Evolutionary conservation across 108 stramenopile genomes (phyloP).

Genomic region (Skeletonema marinoi): DNA sequence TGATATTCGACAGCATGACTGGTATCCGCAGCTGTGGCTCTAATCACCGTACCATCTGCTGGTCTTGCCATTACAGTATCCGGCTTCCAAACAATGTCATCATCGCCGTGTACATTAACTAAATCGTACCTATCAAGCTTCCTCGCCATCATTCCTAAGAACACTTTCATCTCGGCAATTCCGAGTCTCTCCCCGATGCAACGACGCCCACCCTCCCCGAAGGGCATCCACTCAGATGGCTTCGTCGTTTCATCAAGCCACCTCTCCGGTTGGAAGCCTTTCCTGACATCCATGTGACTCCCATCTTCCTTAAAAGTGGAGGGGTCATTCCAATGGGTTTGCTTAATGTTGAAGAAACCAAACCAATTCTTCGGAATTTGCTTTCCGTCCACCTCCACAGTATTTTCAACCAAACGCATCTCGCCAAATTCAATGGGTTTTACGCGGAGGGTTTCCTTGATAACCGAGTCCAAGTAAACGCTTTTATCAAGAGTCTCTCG

Average conservation of each 20-base stretch:
- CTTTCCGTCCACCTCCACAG: conserved; percentile 43
- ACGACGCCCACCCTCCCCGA: conserved; percentile 55
- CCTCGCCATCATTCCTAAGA: conserved; percentile 54
- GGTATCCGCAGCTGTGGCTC: background rate
- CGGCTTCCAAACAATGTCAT: conserved; percentile 12
- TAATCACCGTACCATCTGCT: conserved; percentile 2
- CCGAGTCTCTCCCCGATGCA: conserved; percentile 50
- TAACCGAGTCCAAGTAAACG: conserved; percentile 42
- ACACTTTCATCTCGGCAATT: conserved; percentile 57
- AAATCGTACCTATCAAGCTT: conserved; percentile 36
- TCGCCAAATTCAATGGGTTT: conserved; percentile 24
- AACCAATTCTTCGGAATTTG: conserved; percentile 49
- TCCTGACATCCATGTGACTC: conserved; percentile 38
- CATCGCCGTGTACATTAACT: conserved; percentile 8
- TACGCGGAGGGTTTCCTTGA: conserved; percentile 52
- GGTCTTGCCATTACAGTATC: conserved; percentile 22
- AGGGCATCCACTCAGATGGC: conserved; percentile 46
- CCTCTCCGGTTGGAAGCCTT: conserved; percentile 45
- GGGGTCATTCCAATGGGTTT: conserved; percentile 47
- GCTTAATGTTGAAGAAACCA: conserved; percentile 20
- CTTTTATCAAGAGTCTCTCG: conserved; percentile 25
- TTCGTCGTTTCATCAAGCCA: conserved; percentile 34
- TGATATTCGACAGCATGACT: background rate
- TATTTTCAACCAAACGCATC: conserved; percentile 9
- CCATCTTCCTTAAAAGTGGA: conserved; percentile 19